Evolutionary conservation across 2,329 filamentous ascomycete genomes (phyloP), one percentile per base, ranked within the genome.

Genomic region (Arthroderma uncinatum): DNA sequence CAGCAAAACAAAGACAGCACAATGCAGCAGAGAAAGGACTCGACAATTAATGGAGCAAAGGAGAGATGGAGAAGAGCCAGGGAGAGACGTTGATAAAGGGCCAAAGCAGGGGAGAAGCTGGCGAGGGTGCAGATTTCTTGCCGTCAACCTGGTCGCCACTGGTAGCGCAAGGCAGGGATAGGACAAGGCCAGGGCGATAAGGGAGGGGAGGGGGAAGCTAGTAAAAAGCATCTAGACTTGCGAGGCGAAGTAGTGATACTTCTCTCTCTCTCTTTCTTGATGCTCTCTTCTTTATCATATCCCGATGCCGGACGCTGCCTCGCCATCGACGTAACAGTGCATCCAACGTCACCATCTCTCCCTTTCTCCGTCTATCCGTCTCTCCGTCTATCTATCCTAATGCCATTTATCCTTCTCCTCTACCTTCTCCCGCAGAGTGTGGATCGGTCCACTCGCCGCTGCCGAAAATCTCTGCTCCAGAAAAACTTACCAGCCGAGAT

Each of bases 81-180:
- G 16, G 44, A n/a, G 25, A n/a, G n/a, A 50, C 23, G 44, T 19
- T 33, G 44, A 30, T 8, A n/a, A 36, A 33, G 16, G 14, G 14
- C 14, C 14, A 36, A 36, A 30, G 34, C 34, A 37, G 33, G 36
- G 36, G 14, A 39, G 16, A 48, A 50, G 44, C 44, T 50, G 44
- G 44, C 44, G 44, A 19, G 14, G 50, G n/a, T 36, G 50, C 30
- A 53, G 50, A 53, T 53, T 53, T 39, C 50, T 39, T 53, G 50
- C 33, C 30, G 34, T 39, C 34, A 53, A 37, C 50, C 50, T 53
- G 30, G 50, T 53, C 50, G 50, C 50, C 50, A 53, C 50, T 21
- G 19, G 50, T 53, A 23, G 28, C 16, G 50, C 23, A 30, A 21
- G 23, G 12, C 44, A 50, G 44, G 12, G 40, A 25, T 23, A 28